These are phyloP conservation scores for Boletus pseudo-olivaceus DNA, from an alignment of 768 basidiomycete genomes.

Conservation along the genomic window DNA sequence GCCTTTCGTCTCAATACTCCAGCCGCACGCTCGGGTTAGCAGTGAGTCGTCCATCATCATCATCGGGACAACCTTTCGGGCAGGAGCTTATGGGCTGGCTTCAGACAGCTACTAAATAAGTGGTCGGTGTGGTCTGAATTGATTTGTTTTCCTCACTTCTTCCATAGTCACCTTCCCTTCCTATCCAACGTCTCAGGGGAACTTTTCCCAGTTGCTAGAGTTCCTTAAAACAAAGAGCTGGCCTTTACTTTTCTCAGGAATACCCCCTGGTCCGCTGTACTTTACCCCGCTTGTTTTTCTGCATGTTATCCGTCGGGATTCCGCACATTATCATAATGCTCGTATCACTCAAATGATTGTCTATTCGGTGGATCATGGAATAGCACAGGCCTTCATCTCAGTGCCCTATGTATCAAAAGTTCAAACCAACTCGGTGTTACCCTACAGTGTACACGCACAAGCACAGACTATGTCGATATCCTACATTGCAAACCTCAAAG, in stretches of 20 bases:
- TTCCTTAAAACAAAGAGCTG: conserved; percentile 33
- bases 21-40: conserved; percentile 71
- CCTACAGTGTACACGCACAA: conserved; percentile 5
- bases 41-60: conserved; percentile 46
- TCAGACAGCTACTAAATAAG: conserved; percentile 34
- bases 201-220: conserved; percentile 28
- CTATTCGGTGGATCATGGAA: conserved; percentile 11
- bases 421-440: neutral
- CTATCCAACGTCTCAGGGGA: conserved; percentile 12
- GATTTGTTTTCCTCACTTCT: conserved; percentile 1
- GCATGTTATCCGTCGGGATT: conserved; percentile 37
- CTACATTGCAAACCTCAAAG: neutral
- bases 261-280: conserved; percentile 43
- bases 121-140: conserved; percentile 12
- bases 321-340: conserved; percentile 37
- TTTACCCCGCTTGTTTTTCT: conserved; percentile 36
- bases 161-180: conserved; percentile 2
- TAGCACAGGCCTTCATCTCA: neutral
- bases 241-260: conserved; percentile 31
- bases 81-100: conserved; percentile 38
- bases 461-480: neutral
- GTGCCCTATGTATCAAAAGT: neutral
- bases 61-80: conserved; percentile 33
- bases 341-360: conserved; percentile 32
- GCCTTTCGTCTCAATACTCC: conserved; percentile 70